Evolutionary conservation across 176 grass and related monocot species (phyloP).

Genomic region (Juncus effusus): DNA sequence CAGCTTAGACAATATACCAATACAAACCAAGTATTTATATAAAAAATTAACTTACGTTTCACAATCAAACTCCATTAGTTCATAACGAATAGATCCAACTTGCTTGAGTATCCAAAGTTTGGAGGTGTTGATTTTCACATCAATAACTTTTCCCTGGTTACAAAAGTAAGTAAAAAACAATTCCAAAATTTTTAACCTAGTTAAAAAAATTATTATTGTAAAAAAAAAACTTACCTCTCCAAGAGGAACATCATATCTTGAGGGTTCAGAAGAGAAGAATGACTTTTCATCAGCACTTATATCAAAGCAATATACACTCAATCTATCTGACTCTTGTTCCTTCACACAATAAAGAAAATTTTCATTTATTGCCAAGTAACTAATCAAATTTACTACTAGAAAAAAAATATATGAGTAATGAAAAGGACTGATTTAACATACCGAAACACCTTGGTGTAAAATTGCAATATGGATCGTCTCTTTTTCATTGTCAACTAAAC

Average conservation of each 20-base stretch:
- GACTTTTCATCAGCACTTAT: constrained; percentile 60
- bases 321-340: constrained; percentile 48
- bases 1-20: constrained; percentile 13
- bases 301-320: constrained; percentile 61
- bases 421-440: constrained; percentile 31
- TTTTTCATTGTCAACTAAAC: constrained; percentile 66
- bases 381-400: constrained; percentile 3
- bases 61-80: constrained; percentile 58
- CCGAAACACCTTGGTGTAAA: constrained; percentile 50
- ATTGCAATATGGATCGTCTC: constrained; percentile 73
- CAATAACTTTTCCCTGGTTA: constrained; percentile 63
- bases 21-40: constrained; percentile 32
- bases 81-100: constrained; percentile 69
- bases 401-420: constrained; percentile 12
- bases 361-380: constrained; percentile 22
- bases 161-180: constrained; percentile 13
- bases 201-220: constrained; percentile 1
- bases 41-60: constrained; percentile 49
- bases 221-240: constrained; percentile 54
- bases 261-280: constrained; percentile 52
- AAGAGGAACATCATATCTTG: constrained; percentile 44
- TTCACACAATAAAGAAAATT: constrained; percentile 42
- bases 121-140: constrained; percentile 60
- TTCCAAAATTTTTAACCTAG: constrained; percentile 20
- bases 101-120: constrained; percentile 98